These are phyloP conservation scores for Pseudocercospora crystallina DNA, from an alignment of 2,329 filamentous ascomycete genomes.

Conservation along the genomic window DNA sequence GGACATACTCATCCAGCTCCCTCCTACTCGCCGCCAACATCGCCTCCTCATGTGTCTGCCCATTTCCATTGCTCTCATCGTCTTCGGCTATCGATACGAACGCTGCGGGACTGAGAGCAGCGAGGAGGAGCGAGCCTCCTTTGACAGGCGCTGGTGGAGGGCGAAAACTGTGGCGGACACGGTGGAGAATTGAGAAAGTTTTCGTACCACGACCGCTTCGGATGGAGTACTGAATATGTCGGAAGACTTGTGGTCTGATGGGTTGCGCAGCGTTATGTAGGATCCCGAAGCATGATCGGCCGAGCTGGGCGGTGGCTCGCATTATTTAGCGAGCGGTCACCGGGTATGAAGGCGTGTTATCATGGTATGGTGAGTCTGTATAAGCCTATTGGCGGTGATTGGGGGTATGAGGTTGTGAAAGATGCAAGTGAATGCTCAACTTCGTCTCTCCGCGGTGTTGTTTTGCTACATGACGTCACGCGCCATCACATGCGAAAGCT, in stretches of 20 bases:
- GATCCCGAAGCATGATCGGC: constrained; percentile 27
- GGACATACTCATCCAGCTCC: constrained; percentile 71
- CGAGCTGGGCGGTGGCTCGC: constrained; percentile 28
- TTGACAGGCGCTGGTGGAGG: constrained; percentile 37
- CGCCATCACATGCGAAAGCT: no score
- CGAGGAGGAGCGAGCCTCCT: constrained; percentile 37
- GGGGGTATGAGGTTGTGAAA: not conserved
- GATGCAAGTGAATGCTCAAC: not conserved
- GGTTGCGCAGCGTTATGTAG: constrained; percentile 20
- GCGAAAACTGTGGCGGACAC: constrained; percentile 28
- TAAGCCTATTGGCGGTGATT: not conserved
- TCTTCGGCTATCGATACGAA: constrained; percentile 60
- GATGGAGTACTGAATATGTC: constrained; percentile 32
- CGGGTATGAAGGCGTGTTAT: not conserved
- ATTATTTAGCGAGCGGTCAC: constrained; percentile 25
- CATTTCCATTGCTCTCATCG: constrained; percentile 43
- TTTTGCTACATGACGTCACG: no score
- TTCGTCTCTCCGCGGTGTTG: no score
- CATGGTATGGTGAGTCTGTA: constrained; percentile 3
- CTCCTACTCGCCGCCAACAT: constrained; percentile 81
- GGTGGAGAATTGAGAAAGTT: constrained; percentile 28
- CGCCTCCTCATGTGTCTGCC: constrained; percentile 73
- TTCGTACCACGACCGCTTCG: constrained; percentile 27
- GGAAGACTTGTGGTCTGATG: constrained; percentile 31
- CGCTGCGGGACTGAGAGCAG: constrained; percentile 56